phyloP scores from a whole-genome alignment of 345 rosid genomes.

The Eucalyptus decipiens region DNA sequence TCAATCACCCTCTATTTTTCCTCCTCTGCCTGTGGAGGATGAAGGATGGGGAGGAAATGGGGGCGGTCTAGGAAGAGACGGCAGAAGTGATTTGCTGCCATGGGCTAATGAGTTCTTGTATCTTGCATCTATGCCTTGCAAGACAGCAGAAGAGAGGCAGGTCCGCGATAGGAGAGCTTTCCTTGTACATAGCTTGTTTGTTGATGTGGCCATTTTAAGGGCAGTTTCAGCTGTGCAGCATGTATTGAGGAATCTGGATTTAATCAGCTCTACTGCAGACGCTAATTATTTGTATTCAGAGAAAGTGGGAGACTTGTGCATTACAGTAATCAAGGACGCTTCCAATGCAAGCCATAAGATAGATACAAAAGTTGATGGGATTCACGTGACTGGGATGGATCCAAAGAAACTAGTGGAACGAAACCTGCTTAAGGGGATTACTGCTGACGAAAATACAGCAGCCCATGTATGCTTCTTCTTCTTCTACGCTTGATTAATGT shows the following conservation, averaged over 20 bases:
- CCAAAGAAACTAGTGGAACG: constrained; percentile 51
- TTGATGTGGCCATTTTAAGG: constrained; percentile 74
- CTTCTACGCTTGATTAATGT: neutral
- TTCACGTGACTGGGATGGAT: constrained; percentile 51
- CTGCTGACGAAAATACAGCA: constrained; percentile 96
- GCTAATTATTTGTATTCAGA: constrained; percentile 31
- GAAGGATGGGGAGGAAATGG: constrained; percentile 92
- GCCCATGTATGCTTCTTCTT: constrained; percentile 63
- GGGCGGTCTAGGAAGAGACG: constrained; percentile 91
- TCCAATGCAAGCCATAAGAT: constrained; percentile 68
- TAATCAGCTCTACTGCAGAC: constrained; percentile 4
- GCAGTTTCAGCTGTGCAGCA: constrained; percentile 71
- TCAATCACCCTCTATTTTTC: constrained; percentile 56
- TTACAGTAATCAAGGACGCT: constrained; percentile 50
- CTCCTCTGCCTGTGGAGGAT: constrained; percentile 79
- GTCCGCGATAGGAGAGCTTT: constrained; percentile 89
- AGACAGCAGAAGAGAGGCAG: constrained; percentile 89
- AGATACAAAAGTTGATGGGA: constrained; percentile 91
- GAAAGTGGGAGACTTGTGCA: constrained; percentile 65
- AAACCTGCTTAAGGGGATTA: constrained; percentile 89
- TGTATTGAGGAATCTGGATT: constrained; percentile 28
- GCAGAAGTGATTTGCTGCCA: constrained; percentile 59
- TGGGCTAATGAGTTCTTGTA: constrained; percentile 74
- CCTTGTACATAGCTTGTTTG: constrained; percentile 91
- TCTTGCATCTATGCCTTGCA: constrained; percentile 85